Evolutionary conservation across 768 basidiomycete genomes (phyloP).

Genomic region (Boletus tomentosulus): DNA sequence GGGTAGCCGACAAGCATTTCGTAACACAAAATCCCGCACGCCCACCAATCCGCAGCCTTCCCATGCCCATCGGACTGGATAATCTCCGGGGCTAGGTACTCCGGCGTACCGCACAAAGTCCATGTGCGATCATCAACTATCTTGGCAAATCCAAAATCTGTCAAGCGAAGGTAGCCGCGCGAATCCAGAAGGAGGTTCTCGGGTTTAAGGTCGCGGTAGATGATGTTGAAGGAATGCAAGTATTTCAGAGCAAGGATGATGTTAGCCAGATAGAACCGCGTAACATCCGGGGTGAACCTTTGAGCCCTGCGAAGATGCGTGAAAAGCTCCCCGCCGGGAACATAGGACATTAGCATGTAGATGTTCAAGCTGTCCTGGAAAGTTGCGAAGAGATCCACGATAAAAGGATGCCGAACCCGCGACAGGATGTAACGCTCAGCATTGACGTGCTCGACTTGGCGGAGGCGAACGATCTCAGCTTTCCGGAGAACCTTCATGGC

Average conservation of each 20-base stretch:
- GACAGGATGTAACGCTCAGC: constrained; percentile 93
- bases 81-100: constrained; percentile 97
- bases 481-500: constrained; percentile 90
- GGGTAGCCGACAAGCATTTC: constrained; percentile 99
- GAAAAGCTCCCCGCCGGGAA: constrained; percentile 96
- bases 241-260: constrained; percentile 95
- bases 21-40: constrained; percentile 93
- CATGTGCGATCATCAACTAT: constrained; percentile 96
- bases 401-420: constrained; percentile 88
- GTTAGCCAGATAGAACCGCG: constrained; percentile 95
- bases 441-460: constrained; percentile 97
- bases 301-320: constrained; percentile 93
- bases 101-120: constrained; percentile 94
- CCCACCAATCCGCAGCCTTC: constrained; percentile 99
- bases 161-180: constrained; percentile 88
- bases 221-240: constrained; percentile 93
- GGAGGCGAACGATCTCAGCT: constrained; percentile 78
- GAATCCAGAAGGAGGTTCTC: constrained; percentile 97
- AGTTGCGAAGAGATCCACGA: constrained; percentile 93
- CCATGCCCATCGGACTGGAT: constrained; percentile 97
- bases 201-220: constrained; percentile 97
- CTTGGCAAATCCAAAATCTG: constrained; percentile 98
- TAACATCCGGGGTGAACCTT: constrained; percentile 94
- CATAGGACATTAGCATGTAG: constrained; percentile 96
- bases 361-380: constrained; percentile 96